Conservation (phyloP, 495 filamentous ascomycete genomes). For the Annulohypoxylon nitens region DNA sequence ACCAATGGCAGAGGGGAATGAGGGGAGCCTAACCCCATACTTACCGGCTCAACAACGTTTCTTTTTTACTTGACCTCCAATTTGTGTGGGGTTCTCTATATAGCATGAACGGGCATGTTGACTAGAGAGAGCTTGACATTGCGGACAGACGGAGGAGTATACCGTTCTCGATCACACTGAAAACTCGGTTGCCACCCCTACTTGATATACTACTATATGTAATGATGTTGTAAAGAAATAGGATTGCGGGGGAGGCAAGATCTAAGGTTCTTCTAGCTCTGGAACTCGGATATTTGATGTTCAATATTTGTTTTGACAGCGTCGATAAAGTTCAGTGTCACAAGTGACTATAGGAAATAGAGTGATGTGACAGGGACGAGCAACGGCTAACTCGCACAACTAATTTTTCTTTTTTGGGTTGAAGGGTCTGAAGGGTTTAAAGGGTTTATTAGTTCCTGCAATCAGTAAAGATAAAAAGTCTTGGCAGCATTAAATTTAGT, state of each 20-base stretch:
- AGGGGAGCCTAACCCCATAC: slow-evolving; percentile 13
- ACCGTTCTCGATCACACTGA: slow-evolving; percentile 22
- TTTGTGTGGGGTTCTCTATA: slow-evolving; percentile 30
- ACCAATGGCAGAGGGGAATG: slow-evolving; percentile 25
- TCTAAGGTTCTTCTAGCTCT: slow-evolving; percentile 10
- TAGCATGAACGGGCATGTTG: slow-evolving; percentile 41
- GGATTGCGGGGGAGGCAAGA: slow-evolving; percentile 16
- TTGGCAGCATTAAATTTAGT: slow-evolving; percentile 12
- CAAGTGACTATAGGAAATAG: slow-evolving; percentile 14
- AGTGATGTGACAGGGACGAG: background rate
- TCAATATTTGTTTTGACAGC: slow-evolving; percentile 9
- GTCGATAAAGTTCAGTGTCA: slow-evolving; percentile 3
- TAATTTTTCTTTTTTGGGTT: slow-evolving; percentile 6
- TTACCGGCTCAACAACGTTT: slow-evolving; percentile 28
- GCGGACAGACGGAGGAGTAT: slow-evolving; percentile 41
- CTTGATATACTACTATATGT: slow-evolving; percentile 3
- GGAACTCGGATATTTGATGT: background rate
- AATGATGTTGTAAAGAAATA: background rate
- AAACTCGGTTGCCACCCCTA: slow-evolving; percentile 18
- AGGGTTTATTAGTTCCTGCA: background rate
- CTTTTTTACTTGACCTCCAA: slow-evolving; percentile 26
- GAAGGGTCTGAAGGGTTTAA: background rate
- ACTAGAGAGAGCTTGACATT: slow-evolving; percentile 31
- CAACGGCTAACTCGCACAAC: slow-evolving; percentile 8
- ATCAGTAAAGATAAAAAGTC: background rate